Conservation (phyloP, 768 basidiomycete species). For the Neoboletus magnificus region DNA sequence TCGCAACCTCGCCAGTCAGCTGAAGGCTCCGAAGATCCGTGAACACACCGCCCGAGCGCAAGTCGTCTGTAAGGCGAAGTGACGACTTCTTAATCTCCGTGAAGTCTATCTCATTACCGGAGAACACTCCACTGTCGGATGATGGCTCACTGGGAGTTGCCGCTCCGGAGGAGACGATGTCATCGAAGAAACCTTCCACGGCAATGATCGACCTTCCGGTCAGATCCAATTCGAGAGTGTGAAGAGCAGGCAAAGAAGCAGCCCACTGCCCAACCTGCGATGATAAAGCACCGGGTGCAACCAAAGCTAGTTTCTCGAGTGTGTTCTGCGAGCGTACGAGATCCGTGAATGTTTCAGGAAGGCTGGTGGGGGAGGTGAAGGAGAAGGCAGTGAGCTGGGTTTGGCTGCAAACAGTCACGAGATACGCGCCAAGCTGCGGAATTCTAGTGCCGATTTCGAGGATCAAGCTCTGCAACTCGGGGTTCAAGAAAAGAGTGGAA, state of each 20-base stretch:
- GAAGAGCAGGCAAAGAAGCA: slow-evolving; percentile 59
- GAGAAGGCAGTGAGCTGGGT: slow-evolving; percentile 66
- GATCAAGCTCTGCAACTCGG: slow-evolving; percentile 56
- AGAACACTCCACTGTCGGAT: slow-evolving; percentile 76
- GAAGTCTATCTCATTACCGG: slow-evolving; percentile 74
- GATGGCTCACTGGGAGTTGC: slow-evolving; percentile 69
- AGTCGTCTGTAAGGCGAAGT: slow-evolving; percentile 60
- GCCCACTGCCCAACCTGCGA: slow-evolving; percentile 72
- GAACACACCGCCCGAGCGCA: slow-evolving; percentile 55
- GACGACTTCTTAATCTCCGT: slow-evolving; percentile 70
- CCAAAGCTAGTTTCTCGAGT: slow-evolving; percentile 60
- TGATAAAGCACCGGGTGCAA: slow-evolving; percentile 72
- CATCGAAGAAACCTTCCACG: slow-evolving; percentile 80
- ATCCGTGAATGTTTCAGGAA: slow-evolving; percentile 71
- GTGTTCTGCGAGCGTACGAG: slow-evolving; percentile 55
- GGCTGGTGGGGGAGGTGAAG: slow-evolving; percentile 62
- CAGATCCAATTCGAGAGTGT: slow-evolving; percentile 66
- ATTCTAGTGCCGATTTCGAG: slow-evolving; percentile 59
- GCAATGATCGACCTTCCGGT: slow-evolving; percentile 63
- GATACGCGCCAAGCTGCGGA: slow-evolving; percentile 58
- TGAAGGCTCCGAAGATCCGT: slow-evolving; percentile 55
- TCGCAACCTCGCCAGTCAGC: slow-evolving; percentile 66
- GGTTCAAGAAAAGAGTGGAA: slow-evolving; percentile 60
- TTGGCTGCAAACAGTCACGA: slow-evolving; percentile 60
- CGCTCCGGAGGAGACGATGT: slow-evolving; percentile 63